Base-by-base conservation (phyloP, 129 eudicot genomes). In the Flaveria linearis region DNA sequence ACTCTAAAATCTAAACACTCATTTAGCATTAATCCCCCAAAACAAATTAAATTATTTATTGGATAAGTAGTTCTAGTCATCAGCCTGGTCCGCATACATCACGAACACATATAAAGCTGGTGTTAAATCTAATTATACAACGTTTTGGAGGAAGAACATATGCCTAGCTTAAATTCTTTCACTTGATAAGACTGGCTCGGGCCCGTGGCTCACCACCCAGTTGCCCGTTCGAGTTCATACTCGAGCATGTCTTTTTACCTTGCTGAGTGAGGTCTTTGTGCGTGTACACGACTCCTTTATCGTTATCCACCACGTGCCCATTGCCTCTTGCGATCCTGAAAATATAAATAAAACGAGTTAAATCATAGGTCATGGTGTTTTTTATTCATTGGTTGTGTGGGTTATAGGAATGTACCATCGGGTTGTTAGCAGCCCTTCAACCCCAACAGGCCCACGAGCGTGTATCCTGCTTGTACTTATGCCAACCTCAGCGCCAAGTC, bases 381-480 rank as follows among this genome's bases (percentile, higher is more conserved):
- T 63, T 63, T 28, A 63, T 30, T 63, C 5, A 15, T 28, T 1
- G 14, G 15, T 15, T 63, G n/a, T 30, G 46, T 14, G 73, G 41
- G 39, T 7, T 39, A 1, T 18, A 16, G 25, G 23, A 39, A 66
- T 2, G 56, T 89, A 95, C 99, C 99, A 95, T 83, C 96, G 86
- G 15, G 99, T 95, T 14, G 99, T 95, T 36, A 95, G 85, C 82
- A 95, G 76, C 71, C 99, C 99, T 81, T 95, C 99, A 69, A 95
- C 97, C 66, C 99, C 99, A 43, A 95, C 99, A 10, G 99, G 99
- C 28, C 99, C 99, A 80, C 99, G 97, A 78, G 99, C 97, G 78
- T 95, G 99, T 63, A 95, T 95, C 69, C 99, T 89, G 80, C 99
- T 87, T 49, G 99, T 95, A 82, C 99, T 95, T 68, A 95, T 86